Evolutionary conservation across 2,329 filamentous ascomycete species (phyloP).

Genomic region (Rugonectria rugulosa): DNA sequence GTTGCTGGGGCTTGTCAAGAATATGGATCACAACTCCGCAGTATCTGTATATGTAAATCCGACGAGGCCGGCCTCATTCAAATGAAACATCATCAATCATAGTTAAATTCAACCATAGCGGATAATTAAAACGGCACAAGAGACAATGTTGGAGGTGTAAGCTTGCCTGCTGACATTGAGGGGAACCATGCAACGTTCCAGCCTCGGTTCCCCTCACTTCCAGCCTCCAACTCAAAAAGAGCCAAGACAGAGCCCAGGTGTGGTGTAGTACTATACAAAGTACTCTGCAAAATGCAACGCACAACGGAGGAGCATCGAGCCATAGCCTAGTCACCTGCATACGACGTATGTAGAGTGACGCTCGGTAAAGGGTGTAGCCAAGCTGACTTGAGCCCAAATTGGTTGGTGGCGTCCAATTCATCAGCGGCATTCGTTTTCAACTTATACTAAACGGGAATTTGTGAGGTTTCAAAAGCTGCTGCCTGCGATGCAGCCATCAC

Average conservation of each 20-base stretch:
- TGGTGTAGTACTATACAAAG: neutral
- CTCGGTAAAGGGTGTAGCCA: neutral
- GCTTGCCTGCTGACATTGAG: neutral
- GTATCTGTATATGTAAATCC: too few relatives aligned
- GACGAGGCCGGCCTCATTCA: too few relatives aligned
- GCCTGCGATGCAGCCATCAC: neutral
- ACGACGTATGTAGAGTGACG: neutral
- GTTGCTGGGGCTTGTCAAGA: too few relatives aligned
- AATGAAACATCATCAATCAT: too few relatives aligned
- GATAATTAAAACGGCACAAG: too few relatives aligned
- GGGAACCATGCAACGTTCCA: neutral
- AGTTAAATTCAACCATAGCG: too few relatives aligned
- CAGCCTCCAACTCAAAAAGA: neutral
- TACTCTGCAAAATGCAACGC: neutral
- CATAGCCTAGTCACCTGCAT: neutral
- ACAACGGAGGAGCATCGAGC: neutral
- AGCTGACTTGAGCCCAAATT: neutral
- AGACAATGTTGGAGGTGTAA: too few relatives aligned
- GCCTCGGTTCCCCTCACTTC: neutral
- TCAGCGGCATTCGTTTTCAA: conserved; percentile 3
- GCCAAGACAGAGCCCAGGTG: neutral
- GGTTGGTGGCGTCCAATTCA: conserved; percentile 2
- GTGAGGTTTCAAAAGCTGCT: neutral
- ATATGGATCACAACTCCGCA: too few relatives aligned
- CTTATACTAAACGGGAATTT: conserved; percentile 5